phyloP scores from a whole-genome alignment of 2,329 filamentous ascomycete genomes.

The Cadophora sp. region DNA sequence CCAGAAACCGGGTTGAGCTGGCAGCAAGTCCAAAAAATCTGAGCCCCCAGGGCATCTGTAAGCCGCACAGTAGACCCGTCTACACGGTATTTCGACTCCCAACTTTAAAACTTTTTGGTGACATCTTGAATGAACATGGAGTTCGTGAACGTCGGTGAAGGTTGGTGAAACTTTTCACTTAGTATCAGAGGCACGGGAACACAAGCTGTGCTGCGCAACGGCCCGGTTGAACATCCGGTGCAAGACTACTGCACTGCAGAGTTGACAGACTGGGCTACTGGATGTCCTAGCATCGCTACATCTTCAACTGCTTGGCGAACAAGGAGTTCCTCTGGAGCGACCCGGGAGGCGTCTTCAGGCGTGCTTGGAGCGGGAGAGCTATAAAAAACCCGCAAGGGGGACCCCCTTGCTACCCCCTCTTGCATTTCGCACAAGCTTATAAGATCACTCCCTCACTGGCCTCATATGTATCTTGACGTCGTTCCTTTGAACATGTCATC shows the following conservation, averaged over 20 bases:
- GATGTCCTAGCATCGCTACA: background rate
- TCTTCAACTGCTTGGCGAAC: background rate
- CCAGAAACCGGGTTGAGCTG: background rate
- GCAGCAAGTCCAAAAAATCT: background rate
- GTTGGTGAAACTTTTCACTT: background rate
- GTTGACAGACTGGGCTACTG: conserved; percentile 10
- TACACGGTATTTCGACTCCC: background rate
- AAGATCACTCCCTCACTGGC: background rate
- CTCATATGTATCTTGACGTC: conserved; percentile 7
- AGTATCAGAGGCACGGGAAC: background rate
- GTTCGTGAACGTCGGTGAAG: background rate
- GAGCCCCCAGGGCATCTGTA: background rate
- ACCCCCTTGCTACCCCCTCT: background rate
- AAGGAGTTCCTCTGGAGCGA: background rate
- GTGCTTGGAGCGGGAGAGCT: background rate
- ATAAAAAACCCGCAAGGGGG: background rate
- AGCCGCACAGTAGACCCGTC: background rate
- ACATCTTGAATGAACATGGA: background rate
- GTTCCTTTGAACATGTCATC: background rate
- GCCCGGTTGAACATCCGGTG: background rate
- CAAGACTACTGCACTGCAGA: conserved; percentile 4
- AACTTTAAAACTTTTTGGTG: background rate
- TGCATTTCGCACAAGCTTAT: conserved; percentile 13
- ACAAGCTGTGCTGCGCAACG: background rate
- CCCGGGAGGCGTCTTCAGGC: background rate